phyloP scores from a whole-genome alignment of 2,329 filamentous ascomycete genomes.

The Epichloe gansuensis region DNA sequence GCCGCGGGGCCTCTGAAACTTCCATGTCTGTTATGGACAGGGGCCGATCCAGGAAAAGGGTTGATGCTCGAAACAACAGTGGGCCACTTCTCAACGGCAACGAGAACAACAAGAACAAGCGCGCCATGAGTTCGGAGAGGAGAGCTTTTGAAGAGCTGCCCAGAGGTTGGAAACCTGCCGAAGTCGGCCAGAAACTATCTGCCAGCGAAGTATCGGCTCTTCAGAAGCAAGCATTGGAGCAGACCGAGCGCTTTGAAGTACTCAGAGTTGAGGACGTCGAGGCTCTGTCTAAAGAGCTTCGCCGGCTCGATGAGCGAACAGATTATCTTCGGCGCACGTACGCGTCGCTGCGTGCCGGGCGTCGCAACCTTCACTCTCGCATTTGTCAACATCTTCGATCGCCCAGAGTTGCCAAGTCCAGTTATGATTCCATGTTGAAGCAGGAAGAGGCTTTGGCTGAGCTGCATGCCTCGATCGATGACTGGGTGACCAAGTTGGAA shows the following conservation, averaged over 20 bases:
- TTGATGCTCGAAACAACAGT: conserved; percentile 29
- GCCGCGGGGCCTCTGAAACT: conserved; percentile 43
- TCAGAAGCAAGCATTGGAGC: conserved; percentile 48
- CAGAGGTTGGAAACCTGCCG: conserved; percentile 39
- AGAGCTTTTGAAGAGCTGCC: conserved; percentile 50
- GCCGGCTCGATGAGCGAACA: conserved; percentile 63
- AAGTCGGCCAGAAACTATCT: conserved; percentile 37
- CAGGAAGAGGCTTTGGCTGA: conserved; percentile 71
- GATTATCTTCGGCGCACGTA: conserved; percentile 70
- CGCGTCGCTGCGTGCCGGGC: conserved; percentile 60
- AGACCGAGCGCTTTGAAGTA: conserved; percentile 54
- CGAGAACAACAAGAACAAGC: conserved; percentile 23
- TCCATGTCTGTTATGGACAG: conserved; percentile 45
- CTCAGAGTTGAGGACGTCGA: conserved; percentile 51
- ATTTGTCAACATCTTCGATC: conserved; percentile 69
- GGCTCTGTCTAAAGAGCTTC: conserved; percentile 58
- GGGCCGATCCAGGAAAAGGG: conserved; percentile 45
- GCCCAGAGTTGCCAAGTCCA: conserved; percentile 58
- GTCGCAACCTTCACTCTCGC: conserved; percentile 62
- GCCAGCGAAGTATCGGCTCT: conserved; percentile 37
- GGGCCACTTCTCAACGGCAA: conserved; percentile 24
- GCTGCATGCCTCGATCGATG: conserved; percentile 66
- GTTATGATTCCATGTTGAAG: conserved; percentile 61
- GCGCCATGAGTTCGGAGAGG: conserved; percentile 38
- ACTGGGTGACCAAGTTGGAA: conserved; percentile 72